These are phyloP conservation scores for Meira miltonrushii DNA, from an alignment of 1,284 basidiomycete species.

Conservation along the genomic window DNA sequence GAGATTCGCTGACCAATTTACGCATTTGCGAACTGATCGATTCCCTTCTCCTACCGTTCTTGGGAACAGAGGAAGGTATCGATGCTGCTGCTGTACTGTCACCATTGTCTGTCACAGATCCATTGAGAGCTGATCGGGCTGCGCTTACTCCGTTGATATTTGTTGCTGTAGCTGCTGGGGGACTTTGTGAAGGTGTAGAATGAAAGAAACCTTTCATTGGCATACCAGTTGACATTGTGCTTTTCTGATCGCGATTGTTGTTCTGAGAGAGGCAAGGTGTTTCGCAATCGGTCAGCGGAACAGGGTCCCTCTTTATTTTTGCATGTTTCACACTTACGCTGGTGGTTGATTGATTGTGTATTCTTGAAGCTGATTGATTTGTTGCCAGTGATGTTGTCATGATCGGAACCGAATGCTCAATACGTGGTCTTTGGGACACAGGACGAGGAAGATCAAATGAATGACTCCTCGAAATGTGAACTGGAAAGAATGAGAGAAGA, in stretches of 20 bases:
- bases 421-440: slow-evolving; percentile 6
- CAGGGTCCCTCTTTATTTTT: background rate
- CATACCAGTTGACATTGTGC: no score
- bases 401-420: slow-evolving; percentile 11
- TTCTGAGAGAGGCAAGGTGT: background rate
- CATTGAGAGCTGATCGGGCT: background rate
- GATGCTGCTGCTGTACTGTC: slow-evolving; percentile 17
- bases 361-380: slow-evolving; percentile 11
- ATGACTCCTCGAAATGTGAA: background rate
- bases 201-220: background rate
- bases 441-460: background rate
- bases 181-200: slow-evolving; percentile 8
- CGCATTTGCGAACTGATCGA: slow-evolving; percentile 39
- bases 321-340: background rate
- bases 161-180: slow-evolving; percentile 22
- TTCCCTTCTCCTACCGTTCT: slow-evolving; percentile 33
- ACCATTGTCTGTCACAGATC: slow-evolving; percentile 18
- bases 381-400: slow-evolving; percentile 9
- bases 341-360: slow-evolving; percentile 6
- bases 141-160: background rate
- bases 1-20: slow-evolving; percentile 27
- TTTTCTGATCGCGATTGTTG: background rate
- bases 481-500: background rate
- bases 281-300: background rate
- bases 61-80: slow-evolving; percentile 31